Base-by-base conservation (phyloP, 23 red algal genomes). In the Gracilaria gracilis region DNA sequence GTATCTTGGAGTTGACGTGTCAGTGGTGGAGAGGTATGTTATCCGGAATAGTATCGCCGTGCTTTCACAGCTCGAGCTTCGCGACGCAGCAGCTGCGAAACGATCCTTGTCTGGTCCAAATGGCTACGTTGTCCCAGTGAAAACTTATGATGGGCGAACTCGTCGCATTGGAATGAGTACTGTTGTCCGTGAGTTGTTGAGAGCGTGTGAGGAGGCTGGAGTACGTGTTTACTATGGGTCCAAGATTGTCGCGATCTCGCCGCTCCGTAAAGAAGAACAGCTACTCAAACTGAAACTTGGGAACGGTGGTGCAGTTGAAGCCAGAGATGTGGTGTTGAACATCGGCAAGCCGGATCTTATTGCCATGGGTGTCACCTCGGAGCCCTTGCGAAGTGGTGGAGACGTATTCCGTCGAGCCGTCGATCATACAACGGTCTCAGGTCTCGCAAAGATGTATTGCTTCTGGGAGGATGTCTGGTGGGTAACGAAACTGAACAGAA, bases 381-480 rank as follows among this genome's bases (percentile, higher is more conserved):
- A 93, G 38, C 90, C 90, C 16, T 25, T 93, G 14, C 20, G 23
- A 31, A 85, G 40, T 80, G 46, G 72, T 38, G 24, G 90, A 76
- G 81, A 44, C 34, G 21, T 32, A 42, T 16, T 92, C 14, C 39
- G 81, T 38, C 33, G 46, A 49, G 80, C 80, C 1, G 65, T 93
- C 9, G 81, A 85, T 4, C 27, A 59, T 76, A 49, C 34, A 35
- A 36, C 6, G 76, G n/a, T 24, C 70, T 53, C 33, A 47, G 27
- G 67, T 15, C 51, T 55, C 51, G 11, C 90, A 15, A 93, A 93
- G 79, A 85, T 78, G 62, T 85, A 93, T 21, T 85, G 90, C 57
- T 85, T 93, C 66, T 85, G 90, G 90, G 80, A 84, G 23, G 80
- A 84, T n/a, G 90, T 65, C 0, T 85, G 90, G 90, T 93, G 90